Evolutionary conservation across 2,329 filamentous ascomycete genomes (phyloP), one percentile per base, ranked within the genome.

Genomic region (Arachnopeziza araneosa): DNA sequence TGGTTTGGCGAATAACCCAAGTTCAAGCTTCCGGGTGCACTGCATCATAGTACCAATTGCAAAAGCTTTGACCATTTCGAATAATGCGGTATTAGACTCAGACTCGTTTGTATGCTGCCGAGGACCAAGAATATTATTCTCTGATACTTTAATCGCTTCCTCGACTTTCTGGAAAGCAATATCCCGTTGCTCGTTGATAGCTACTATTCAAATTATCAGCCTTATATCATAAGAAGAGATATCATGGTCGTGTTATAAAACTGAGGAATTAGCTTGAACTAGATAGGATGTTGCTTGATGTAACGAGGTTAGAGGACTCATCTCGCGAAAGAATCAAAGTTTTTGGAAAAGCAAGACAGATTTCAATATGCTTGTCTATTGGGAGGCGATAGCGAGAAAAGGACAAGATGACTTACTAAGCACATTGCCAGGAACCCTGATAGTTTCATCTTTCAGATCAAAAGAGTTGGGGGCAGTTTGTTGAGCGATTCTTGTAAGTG

Each of bases 131-230:
- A 57, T 17, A 21, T 2, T 1, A 7, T 17, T 17, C 23, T 36
- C 22, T 3, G 52, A 57, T 1, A 12, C 5, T 7, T 32, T 9
- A 12, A 57, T 10, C 24, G 49, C 21, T 10, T 57, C 5, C 24
- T 57, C 55, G 22, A 57, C 30, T 9, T 57, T 36, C 32, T 57
- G 55, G 49, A 57, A 57, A 22, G 49, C 55, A 19, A 17, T 19
- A 0, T 32, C 49, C 1, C 55, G 55, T n/a, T 36, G 55, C 19
- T 57, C 12, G 49, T 57, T 57, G 55, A 57, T 57, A 23, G 55
- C 55, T 52, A 51, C 55, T 57, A 36, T 24, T 10, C 4, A 26
- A 10, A 57, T 22, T n/a, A 21, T 57, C 21, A 57, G 55, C 49
- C 9, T 51, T 14, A 44, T 8, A 44, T 44, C 2, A 17, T 14